Evolutionary conservation across 2,329 filamentous ascomycete species (phyloP).

Genomic region (Pseudogymnoascus sp.): DNA sequence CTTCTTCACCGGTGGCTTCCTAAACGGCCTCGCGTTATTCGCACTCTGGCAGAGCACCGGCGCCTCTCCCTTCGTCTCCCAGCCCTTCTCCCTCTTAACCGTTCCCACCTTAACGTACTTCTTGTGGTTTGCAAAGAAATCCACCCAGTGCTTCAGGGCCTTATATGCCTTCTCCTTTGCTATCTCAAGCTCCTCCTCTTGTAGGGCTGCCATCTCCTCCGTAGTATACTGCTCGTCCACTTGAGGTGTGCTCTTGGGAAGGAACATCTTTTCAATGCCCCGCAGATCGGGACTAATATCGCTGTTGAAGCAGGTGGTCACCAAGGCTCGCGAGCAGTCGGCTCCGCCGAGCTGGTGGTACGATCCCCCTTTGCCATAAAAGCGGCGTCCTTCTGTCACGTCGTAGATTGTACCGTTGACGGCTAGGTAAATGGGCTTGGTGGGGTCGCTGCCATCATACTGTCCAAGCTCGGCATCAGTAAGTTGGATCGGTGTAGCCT

Average conservation of each 20-base stretch:
- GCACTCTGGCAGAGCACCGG: constrained; percentile 59
- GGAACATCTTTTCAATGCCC: constrained; percentile 79
- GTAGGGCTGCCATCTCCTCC: constrained; percentile 44
- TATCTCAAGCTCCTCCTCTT: constrained; percentile 53
- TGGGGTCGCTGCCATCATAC: constrained; percentile 70
- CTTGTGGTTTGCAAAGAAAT: constrained; percentile 70
- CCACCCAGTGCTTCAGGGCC: constrained; percentile 70
- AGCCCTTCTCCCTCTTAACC: constrained; percentile 54
- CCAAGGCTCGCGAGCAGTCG: constrained; percentile 80
- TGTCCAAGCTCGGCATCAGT: constrained; percentile 65
- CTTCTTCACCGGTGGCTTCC: constrained; percentile 48
- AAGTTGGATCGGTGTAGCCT: constrained; percentile 56
- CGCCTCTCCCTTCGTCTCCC: constrained; percentile 49
- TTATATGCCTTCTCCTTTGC: constrained; percentile 59
- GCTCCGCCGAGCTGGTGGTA: constrained; percentile 82
- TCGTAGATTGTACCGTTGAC: constrained; percentile 85
- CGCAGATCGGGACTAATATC: constrained; percentile 78
- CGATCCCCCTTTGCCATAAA: constrained; percentile 76
- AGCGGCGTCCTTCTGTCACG: constrained; percentile 57
- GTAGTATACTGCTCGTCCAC: constrained; percentile 52
- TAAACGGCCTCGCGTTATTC: constrained; percentile 45
- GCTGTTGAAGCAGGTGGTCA: constrained; percentile 78
- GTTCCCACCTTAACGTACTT: constrained; percentile 77
- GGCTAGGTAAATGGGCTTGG: constrained; percentile 78
- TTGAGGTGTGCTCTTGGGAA: constrained; percentile 54